A percentile compares a stretch with the other conserved stretches of the same genome.
Conservation (phyloP, 2,329 filamentous ascomycete species). For the Hypomyces perniciosus region DNA sequence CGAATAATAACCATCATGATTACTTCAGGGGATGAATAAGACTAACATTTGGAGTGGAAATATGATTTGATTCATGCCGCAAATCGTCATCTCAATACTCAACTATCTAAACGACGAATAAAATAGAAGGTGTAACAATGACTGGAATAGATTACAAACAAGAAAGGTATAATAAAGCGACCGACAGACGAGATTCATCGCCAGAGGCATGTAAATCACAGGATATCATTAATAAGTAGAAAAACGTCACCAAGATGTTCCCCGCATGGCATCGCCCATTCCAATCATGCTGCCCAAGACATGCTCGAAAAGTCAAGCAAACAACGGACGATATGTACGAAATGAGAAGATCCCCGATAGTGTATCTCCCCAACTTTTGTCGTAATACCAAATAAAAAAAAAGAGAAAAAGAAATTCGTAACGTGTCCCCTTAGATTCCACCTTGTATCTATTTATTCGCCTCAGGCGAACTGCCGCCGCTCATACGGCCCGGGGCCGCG, state of each 20-base stretch:
- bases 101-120: not conserved
- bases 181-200: not conserved
- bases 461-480: slow-evolving; percentile 24
- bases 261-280: no score
- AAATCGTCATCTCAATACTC: not conserved
- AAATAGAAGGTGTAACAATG: no score
- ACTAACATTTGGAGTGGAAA: not conserved
- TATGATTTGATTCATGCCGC: not conserved
- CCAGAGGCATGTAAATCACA: not conserved
- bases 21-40: not conserved
- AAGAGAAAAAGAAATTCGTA: not conserved
- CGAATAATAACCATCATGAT: not conserved
- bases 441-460: slow-evolving; percentile 12
- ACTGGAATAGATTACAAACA: no score
- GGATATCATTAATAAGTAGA: slow-evolving; percentile 3
- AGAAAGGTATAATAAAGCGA: not conserved
- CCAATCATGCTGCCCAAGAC: no score
- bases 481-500: slow-evolving; percentile 33
- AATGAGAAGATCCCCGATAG: no score
- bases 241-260: no score
- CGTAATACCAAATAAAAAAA: not conserved
- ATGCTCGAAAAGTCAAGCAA: no score
- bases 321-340: no score
- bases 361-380: no score
- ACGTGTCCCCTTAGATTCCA: slow-evolving; percentile 21